Evolutionary conservation across 257 asterid genomes (phyloP).

Genomic region (Paulownia fortunei): DNA sequence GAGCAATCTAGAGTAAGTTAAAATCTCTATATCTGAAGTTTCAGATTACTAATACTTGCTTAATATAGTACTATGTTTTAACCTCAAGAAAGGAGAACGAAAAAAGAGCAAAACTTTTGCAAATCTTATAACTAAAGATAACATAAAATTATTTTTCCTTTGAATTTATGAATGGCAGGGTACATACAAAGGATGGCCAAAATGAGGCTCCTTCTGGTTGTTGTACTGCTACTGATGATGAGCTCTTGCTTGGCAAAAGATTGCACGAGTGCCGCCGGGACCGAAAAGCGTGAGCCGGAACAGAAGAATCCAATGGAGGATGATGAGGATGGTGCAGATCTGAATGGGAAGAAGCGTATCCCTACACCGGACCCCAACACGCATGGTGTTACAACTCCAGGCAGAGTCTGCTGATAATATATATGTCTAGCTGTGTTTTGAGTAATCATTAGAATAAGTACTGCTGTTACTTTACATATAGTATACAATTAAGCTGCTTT

Average conservation of each 20-base stretch:
- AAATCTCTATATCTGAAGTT: too few species aligned
- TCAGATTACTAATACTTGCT: too few species aligned
- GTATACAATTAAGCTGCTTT: background rate
- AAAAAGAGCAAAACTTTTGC: too few species aligned
- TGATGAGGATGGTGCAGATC: background rate
- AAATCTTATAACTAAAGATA: too few species aligned
- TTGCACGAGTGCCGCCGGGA: background rate
- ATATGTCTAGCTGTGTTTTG: too few species aligned
- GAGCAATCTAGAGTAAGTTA: background rate
- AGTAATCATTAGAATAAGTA: too few species aligned
- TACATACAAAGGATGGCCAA: constrained; percentile 2
- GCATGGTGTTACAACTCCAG: constrained; percentile 22
- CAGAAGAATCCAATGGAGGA: background rate
- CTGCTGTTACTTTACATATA: too few species aligned
- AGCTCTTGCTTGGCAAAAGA: constrained; percentile 13
- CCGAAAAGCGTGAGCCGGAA: background rate
- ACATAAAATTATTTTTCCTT: background rate
- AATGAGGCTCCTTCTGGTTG: background rate
- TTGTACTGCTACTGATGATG: constrained; percentile 13
- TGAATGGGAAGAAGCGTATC: constrained; percentile 31
- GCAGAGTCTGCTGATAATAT: background rate
- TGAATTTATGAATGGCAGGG: background rate
- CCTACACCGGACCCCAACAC: constrained; percentile 27
- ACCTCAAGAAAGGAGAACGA: too few species aligned
- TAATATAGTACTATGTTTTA: too few species aligned